Conservation (phyloP, 139 green algal species). For the Ettlia oleoabundans region DNA sequence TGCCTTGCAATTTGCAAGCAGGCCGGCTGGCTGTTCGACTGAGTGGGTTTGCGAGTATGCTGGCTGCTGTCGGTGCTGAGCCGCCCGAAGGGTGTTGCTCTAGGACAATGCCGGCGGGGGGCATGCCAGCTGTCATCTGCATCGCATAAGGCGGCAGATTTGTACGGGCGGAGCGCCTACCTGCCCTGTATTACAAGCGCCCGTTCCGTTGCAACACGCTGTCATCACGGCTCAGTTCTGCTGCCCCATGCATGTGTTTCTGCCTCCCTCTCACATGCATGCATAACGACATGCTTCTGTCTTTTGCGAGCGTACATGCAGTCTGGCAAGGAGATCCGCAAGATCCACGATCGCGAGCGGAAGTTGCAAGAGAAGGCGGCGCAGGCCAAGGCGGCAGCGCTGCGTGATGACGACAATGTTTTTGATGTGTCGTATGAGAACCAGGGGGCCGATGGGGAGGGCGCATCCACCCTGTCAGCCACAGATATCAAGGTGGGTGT, state of each 20-base stretch:
- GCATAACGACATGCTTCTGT: not conserved
- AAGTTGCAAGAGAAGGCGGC: conserved; percentile 81
- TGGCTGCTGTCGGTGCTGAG: not conserved
- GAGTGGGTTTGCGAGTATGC: not conserved
- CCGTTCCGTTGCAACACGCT: too few relatives aligned
- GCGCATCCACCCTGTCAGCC: conserved; percentile 54
- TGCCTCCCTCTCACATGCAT: not conserved
- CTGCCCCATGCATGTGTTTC: too few relatives aligned
- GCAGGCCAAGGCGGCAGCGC: conserved; percentile 80
- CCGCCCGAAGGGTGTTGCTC: too few relatives aligned
- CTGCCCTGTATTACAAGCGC: too few relatives aligned
- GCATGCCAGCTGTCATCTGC: too few relatives aligned
- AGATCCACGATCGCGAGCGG: conserved; percentile 85
- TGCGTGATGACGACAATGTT: conserved; percentile 95
- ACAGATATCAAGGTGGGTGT: conserved; percentile 95
- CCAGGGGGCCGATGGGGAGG: conserved; percentile 66
- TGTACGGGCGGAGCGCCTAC: too few relatives aligned
- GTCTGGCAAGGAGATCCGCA: conserved; percentile 75
- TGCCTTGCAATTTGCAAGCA: too few relatives aligned
- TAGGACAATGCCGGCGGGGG: too few relatives aligned
- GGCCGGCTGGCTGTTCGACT: too few relatives aligned
- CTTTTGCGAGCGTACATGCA: not conserved
- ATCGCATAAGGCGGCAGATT: too few relatives aligned
- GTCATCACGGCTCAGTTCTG: too few relatives aligned
- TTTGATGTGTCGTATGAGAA: conserved; percentile 95